Conservation (phyloP, 768 basidiomycete genomes). For the Lentinula aciculospora region DNA sequence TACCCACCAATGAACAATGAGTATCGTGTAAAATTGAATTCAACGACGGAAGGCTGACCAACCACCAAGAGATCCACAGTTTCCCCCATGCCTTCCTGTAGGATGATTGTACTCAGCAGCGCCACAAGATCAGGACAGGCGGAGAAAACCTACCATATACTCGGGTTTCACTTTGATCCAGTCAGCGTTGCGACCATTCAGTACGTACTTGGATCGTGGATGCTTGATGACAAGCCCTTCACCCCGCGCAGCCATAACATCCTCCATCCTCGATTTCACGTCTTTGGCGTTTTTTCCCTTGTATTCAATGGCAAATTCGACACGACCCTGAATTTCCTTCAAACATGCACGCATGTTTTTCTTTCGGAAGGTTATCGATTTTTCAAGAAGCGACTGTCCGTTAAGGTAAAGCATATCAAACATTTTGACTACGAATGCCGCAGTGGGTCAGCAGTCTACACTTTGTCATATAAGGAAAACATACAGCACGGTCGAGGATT, state of each 20-base stretch:
- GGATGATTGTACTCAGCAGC: background rate
- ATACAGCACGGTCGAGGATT: constrained; percentile 88
- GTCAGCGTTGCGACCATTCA: constrained; percentile 84
- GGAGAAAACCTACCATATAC: constrained; percentile 57
- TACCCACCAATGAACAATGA: background rate
- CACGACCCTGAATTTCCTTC: constrained; percentile 63
- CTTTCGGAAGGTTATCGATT: constrained; percentile 71
- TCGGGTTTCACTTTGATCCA: constrained; percentile 97
- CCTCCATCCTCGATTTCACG: constrained; percentile 73
- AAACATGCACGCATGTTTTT: constrained; percentile 67
- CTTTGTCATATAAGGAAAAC: constrained; percentile 22
- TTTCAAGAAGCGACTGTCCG: constrained; percentile 69
- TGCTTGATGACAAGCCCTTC: constrained; percentile 95
- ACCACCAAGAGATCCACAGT: constrained; percentile 90
- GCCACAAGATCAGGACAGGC: background rate
- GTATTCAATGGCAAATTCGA: constrained; percentile 73
- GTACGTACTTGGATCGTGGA: constrained; percentile 67
- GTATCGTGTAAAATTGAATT: background rate
- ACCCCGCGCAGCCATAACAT: constrained; percentile 78
- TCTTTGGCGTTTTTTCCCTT: constrained; percentile 78
- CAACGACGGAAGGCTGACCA: constrained; percentile 37
- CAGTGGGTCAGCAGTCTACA: background rate
- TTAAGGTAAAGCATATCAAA: constrained; percentile 93
- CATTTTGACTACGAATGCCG: constrained; percentile 79
- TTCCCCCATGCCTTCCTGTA: constrained; percentile 85